A percentile compares a stretch with the other conserved stretches of the same genome.
Evolutionary conservation across 306 rosid genomes (phyloP).

Genomic region (Prunus mongolica): DNA sequence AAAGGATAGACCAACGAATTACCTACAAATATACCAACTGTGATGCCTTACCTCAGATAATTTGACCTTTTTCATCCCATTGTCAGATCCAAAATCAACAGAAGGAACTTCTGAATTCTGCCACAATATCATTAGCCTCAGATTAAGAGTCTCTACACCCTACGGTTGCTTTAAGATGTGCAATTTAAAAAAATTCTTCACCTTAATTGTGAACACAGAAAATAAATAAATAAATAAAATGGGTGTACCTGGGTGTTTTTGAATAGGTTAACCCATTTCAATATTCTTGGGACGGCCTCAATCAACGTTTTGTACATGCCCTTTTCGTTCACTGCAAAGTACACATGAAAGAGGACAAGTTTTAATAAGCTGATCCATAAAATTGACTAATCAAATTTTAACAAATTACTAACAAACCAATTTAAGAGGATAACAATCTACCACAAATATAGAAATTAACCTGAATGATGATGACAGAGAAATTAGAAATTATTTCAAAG

Average conservation of each 20-base stretch:
- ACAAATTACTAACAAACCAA: not conserved
- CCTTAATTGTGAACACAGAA: not conserved
- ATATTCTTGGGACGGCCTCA: slow-evolving; percentile 69
- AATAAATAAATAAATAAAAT: not conserved
- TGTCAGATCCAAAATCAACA: slow-evolving; percentile 64
- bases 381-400: slow-evolving; percentile 2
- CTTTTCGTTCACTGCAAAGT: slow-evolving; percentile 57
- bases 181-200: not conserved
- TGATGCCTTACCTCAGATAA: slow-evolving; percentile 74
- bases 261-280: slow-evolving; percentile 68
- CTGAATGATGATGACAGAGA: not conserved
- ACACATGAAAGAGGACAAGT: slow-evolving; percentile 17
- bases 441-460: slow-evolving; percentile 1
- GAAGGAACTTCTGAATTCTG: slow-evolving; percentile 53
- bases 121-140: slow-evolving; percentile 10
- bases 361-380: slow-evolving; percentile 15
- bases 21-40: slow-evolving; percentile 1
- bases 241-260: slow-evolving; percentile 55
- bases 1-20: slow-evolving; percentile 3
- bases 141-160: not conserved
- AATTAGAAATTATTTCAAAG: slow-evolving; percentile 1
- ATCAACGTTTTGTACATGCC: slow-evolving; percentile 58
- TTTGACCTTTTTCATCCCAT: slow-evolving; percentile 48
- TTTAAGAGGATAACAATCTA: not conserved
- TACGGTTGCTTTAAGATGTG: not conserved